These are phyloP conservation scores for Nicotiana benthamiana DNA, from an alignment of 257 asterid genomes.

Conservation along the genomic window DNA sequence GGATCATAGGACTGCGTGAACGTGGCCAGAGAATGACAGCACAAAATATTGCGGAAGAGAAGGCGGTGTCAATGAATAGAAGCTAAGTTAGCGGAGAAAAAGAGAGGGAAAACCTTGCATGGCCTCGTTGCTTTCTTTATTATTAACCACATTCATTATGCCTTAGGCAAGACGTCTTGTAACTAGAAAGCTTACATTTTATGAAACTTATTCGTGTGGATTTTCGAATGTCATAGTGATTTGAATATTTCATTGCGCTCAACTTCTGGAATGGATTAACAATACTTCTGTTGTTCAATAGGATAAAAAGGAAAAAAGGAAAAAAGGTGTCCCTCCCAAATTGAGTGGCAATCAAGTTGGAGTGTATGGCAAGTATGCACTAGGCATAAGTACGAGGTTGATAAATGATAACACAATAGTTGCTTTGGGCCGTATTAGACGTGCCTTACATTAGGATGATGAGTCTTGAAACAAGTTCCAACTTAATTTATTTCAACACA, in stretches of 20 bases:
- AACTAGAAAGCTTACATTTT: neutral
- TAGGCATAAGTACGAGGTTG: too few species aligned
- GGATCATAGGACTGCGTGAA: neutral
- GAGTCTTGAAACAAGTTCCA: too few species aligned
- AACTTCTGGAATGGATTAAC: neutral
- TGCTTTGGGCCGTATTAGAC: too few species aligned
- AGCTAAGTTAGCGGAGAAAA: neutral
- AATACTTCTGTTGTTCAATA: neutral
- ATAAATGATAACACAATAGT: too few species aligned
- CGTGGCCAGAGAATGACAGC: neutral
- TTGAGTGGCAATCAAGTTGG: neutral
- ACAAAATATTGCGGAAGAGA: conserved; percentile 1
- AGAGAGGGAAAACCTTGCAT: neutral
- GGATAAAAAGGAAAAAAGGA: too few species aligned
- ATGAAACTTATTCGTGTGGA: neutral
- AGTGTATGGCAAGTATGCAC: too few species aligned
- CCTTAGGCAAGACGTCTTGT: neutral
- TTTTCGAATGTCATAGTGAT: too few species aligned
- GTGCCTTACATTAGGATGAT: too few species aligned
- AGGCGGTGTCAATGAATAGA: neutral
- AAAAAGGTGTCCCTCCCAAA: neutral
- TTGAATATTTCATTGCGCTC: neutral
- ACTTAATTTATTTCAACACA: too few species aligned
- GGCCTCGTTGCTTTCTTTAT: neutral
- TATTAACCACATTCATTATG: neutral